Conservation (phyloP, 768 basidiomycete genomes). For the Ramaria sp. region DNA sequence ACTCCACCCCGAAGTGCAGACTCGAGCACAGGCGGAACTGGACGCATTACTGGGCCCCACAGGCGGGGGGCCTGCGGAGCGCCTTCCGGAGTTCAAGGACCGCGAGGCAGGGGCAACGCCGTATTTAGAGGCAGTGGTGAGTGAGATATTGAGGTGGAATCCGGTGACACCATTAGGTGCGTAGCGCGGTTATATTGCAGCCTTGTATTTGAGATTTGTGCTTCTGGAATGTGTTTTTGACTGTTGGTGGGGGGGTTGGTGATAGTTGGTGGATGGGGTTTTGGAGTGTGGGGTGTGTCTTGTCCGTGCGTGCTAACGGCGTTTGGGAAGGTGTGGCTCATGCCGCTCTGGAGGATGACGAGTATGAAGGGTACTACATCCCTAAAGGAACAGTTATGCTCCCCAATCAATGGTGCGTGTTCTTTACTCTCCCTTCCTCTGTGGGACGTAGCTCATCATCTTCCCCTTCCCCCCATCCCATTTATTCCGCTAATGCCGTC, state of each 20-base stretch:
- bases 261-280: too few species aligned
- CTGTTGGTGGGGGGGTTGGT: too few species aligned
- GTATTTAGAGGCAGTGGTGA: constrained; percentile 14
- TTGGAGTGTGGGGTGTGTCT: too few species aligned
- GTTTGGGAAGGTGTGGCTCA: constrained; percentile 23
- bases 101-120: constrained; percentile 10
- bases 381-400: constrained; percentile 27
- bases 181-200: not conserved
- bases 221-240: too few species aligned
- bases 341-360: constrained; percentile 24
- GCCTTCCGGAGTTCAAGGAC: constrained; percentile 20
- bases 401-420: constrained; percentile 23
- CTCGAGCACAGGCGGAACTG: not conserved
- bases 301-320: not conserved
- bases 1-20: constrained; percentile 1
- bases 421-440: too few species aligned
- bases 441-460: too few species aligned
- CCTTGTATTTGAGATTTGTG: not conserved
- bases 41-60: not conserved
- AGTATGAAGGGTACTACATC: constrained; percentile 27
- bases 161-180: constrained; percentile 4
- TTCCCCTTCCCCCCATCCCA: too few species aligned
- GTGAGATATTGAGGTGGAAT: constrained; percentile 23
- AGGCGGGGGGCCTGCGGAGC: not conserved
- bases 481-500: not conserved